These are phyloP conservation scores for Nakazawaea wyomingensis DNA, from an alignment of 805 yeast species.

Conservation along the genomic window DNA sequence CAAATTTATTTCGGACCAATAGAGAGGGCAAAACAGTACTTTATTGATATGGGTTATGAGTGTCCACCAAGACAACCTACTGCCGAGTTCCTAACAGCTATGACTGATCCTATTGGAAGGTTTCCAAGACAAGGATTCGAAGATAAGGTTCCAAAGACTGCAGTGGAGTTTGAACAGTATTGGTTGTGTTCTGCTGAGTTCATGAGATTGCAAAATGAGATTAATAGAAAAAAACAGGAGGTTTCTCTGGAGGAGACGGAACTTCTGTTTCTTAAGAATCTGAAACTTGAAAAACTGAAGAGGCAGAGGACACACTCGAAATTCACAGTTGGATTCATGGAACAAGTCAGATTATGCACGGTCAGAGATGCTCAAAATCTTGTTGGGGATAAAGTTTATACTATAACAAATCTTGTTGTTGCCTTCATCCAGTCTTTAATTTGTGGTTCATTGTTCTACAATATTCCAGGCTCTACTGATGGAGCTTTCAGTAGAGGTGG, in stretches of 20 bases:
- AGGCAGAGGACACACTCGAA: constrained; percentile 37
- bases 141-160: constrained; percentile 45
- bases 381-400: constrained; percentile 38
- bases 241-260: constrained; percentile 16
- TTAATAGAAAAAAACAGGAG: constrained; percentile 29
- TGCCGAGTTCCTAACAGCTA: constrained; percentile 61
- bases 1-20: constrained; percentile 59
- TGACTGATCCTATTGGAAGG: constrained; percentile 58
- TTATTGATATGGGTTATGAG: constrained; percentile 54
- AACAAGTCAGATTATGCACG: constrained; percentile 42
- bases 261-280: constrained; percentile 22
- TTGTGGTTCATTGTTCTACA: constrained; percentile 57
- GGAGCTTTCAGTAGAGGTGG: constrained; percentile 67
- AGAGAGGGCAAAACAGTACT: constrained; percentile 46
- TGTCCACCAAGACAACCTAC: constrained; percentile 64
- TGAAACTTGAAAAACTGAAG: constrained; percentile 36
- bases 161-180: constrained; percentile 43
- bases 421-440: constrained; percentile 52
- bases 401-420: constrained; percentile 31
- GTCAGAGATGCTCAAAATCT: constrained; percentile 39
- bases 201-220: constrained; percentile 31
- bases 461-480: constrained; percentile 42
- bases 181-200: constrained; percentile 46
- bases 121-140: constrained; percentile 37
- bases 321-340: constrained; percentile 37